Evolutionary conservation across 306 rosid genomes (phyloP), one percentile per base, ranked within the genome.

Genomic region (Pueraria montana): DNA sequence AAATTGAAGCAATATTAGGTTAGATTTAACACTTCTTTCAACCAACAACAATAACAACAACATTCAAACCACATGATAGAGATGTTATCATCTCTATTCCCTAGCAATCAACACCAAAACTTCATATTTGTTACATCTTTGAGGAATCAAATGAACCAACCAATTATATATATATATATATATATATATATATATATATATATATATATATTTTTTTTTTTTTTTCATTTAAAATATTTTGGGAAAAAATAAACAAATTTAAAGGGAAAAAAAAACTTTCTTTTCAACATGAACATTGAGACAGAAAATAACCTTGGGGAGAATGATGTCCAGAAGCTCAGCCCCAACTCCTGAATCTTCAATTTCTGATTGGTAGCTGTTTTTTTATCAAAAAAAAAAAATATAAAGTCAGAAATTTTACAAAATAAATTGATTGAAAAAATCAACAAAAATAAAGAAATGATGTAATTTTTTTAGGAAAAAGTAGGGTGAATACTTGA

Each of bases 271-370:
- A 26, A 27, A 81, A 26, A 5, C 4, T 5, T 8, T 56, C 11
- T 76, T 26, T 68, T 62, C 18, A 78, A 24, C 32, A 36, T 50
- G 74, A 64, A 81, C 27, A 49, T 40, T 61, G 58, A 68, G 43
- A 83, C 7, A 64, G 55, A 73, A 43, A 87, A 11, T 14, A 11
- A 93, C 98, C 98, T 93, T 89, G 13, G 92, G 74, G 83, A 89
- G 92, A 82, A 95, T 90, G 61, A 91, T 80, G 77, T 95, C 98
- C 43, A 95, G 87, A 76, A 93, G 89, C 64, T 93, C 97, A 46
- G 92, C 85, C 63, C 90, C 89, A 40, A 88, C 94, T 62, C 85
- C 84, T n/a, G 94, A 84, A 86, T 90, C 97, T 76, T 89, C 94
- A n/a, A 86, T 32, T 73, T 91, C 92, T 21, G 85, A 52, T 27